Base-by-base conservation (phyloP, 2,329 filamentous ascomycete genomes). In the Cladosporium sp. region DNA sequence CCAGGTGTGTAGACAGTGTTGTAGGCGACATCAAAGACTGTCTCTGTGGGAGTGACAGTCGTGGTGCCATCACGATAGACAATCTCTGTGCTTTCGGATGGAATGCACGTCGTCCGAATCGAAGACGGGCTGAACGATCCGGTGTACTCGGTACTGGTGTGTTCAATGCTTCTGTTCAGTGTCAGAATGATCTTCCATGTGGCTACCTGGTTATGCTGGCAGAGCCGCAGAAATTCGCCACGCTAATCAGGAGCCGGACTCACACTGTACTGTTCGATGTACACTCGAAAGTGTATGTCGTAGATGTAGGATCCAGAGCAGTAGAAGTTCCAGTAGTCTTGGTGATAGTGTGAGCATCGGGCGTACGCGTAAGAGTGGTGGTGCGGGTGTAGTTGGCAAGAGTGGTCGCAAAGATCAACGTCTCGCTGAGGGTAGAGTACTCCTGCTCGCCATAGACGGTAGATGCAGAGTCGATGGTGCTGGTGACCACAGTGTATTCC, bases 251-350 rank as follows among this genome's bases (percentile, higher is more conserved):
- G 7, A 32, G 21, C n/a, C 6, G 7, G 5, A 49, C 58, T 61
- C 34, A 61, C 58, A 61, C 46, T 49, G 58, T 61, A 21, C 58
- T 61, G 30, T 61, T 61, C 7, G 58, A 51, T 1, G 46, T 61
- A 21, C 58, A 61, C 16, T 61, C 58, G 21, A 25, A 36, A 7
- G 58, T 61, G 46, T 61, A 61, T 5, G 58, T 53, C n/a, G 58
- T 61, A 8, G 58, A 21, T 34, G 58, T 61, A 7, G 58, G 43
- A n/a, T 49, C 21, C 26, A 61, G 8, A 36, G 43, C 58, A 36
- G 58, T 61, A 51, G 58, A 43, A 18, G 46, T 61, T 4, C 58
- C 58, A 5, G 58, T 61, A 3, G 58, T 61, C 28, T 61, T 21
- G 14, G 23, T 61, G 46, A 53, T 48, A 1, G 58, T 61, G 13